Evolutionary conservation across 768 basidiomycete species (phyloP).

Genomic region (Melanogaster broomeanus): DNA sequence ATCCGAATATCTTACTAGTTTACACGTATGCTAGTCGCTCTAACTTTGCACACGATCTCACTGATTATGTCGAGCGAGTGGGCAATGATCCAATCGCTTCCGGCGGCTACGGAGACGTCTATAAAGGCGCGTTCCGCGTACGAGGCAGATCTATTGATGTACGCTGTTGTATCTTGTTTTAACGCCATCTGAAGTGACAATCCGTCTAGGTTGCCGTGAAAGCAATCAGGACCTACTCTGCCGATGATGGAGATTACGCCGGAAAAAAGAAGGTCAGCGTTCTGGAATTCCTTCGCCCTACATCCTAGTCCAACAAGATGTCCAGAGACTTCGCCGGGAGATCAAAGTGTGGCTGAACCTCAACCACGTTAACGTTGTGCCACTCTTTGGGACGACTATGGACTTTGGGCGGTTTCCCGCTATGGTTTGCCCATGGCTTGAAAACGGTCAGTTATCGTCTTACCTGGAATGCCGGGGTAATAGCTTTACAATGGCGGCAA

Average conservation of each 20-base stretch:
- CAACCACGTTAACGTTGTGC: conserved; percentile 27
- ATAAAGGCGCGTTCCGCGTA: too few relatives aligned
- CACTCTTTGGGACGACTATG: too few relatives aligned
- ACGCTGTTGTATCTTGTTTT: too few relatives aligned
- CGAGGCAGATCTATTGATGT: too few relatives aligned
- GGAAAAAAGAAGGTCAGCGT: not conserved
- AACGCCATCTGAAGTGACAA: not conserved
- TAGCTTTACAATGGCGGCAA: conserved; percentile 2
- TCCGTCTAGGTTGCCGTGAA: not conserved
- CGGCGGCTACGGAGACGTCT: too few relatives aligned
- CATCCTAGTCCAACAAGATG: not conserved
- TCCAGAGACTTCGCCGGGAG: conserved; percentile 29
- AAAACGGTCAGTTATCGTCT: conserved; percentile 19
- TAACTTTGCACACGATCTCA: too few relatives aligned
- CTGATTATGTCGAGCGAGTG: too few relatives aligned
- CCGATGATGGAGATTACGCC: not conserved
- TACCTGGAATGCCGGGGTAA: conserved; percentile 18
- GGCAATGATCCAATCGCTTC: too few relatives aligned
- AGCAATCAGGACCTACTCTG: not conserved
- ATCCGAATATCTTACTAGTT: too few relatives aligned
- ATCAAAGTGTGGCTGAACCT: conserved; percentile 28
- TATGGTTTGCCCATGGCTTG: conserved; percentile 32
- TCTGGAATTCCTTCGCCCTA: not conserved
- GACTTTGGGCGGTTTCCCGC: too few relatives aligned
- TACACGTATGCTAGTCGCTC: too few relatives aligned